phyloP scores from a whole-genome alignment of 2,329 filamentous ascomycete species.

The Remersonia thermophila region DNA sequence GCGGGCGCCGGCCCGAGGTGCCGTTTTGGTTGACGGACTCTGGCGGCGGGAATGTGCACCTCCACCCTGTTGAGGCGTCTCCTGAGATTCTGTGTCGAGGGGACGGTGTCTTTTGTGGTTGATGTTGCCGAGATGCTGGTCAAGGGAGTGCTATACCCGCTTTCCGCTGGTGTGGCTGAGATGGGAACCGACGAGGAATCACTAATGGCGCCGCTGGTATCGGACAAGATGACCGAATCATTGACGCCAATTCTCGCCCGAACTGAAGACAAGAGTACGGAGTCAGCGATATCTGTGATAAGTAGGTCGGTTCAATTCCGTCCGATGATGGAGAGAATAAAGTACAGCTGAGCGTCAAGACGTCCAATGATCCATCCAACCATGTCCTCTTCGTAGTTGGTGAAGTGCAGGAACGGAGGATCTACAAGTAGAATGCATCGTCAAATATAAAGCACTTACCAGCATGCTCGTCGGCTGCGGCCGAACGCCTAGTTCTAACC shows the following conservation, averaged over 20 bases:
- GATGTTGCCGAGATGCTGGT: slow-evolving; percentile 32
- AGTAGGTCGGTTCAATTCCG: no score
- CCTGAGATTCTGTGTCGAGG: slow-evolving; percentile 9
- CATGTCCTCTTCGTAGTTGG: no score
- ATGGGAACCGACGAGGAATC: slow-evolving; percentile 27
- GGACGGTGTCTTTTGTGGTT: slow-evolving; percentile 16
- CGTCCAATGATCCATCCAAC: no score
- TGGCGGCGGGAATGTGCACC: slow-evolving; percentile 21
- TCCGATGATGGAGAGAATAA: no score
- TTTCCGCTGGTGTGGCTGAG: slow-evolving; percentile 23
- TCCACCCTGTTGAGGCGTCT: slow-evolving; percentile 22
- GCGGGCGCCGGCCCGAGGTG: slow-evolving; percentile 37
- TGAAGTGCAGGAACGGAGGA: no score
- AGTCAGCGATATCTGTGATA: no score
- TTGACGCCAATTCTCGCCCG: neutral
- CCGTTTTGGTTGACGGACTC: slow-evolving; percentile 25
- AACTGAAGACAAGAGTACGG: neutral
- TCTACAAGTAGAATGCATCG: neutral
- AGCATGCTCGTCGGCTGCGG: slow-evolving; percentile 9
- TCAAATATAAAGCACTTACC: slow-evolving; percentile 10
- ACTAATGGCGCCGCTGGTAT: slow-evolving; percentile 11
- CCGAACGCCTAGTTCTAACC: slow-evolving; percentile 14
- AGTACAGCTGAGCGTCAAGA: no score
- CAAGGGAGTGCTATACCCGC: slow-evolving; percentile 30
- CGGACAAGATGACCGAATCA: neutral